A percentile compares a stretch with the other conserved stretches of the same genome.
Evolutionary conservation across 768 basidiomycete genomes (phyloP).

Genomic region (Phlegmacium glaucopus): DNA sequence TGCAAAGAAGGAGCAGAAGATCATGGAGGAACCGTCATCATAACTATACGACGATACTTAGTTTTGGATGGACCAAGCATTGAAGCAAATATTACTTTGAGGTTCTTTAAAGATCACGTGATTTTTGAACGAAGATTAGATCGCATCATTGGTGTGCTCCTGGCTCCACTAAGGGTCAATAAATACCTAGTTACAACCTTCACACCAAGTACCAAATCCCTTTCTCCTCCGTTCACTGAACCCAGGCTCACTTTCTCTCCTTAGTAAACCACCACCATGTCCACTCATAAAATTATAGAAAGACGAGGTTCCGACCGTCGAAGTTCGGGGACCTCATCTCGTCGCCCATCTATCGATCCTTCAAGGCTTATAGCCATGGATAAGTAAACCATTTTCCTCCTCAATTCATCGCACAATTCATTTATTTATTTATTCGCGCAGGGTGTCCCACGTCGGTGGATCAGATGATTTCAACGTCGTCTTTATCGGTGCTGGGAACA

Average conservation of each 20-base stretch:
- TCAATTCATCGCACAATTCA: conserved; percentile 3
- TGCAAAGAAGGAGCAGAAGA: conserved; percentile 31
- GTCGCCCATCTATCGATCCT: conserved; percentile 76
- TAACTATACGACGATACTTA: conserved; percentile 16
- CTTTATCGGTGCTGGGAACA: conserved; percentile 94
- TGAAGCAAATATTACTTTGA: too few species aligned
- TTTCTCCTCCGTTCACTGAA: neutral
- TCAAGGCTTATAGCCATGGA: conserved; percentile 75
- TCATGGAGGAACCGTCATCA: conserved; percentile 25
- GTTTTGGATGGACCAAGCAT: too few species aligned
- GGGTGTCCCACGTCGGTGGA: conserved; percentile 49
- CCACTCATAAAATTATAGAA: conserved; percentile 12
- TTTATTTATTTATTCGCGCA: conserved; percentile 19
- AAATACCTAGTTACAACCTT: too few species aligned
- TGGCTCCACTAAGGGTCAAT: too few species aligned
- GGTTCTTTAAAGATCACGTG: too few species aligned
- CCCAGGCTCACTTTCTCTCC: neutral
- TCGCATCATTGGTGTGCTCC: too few species aligned
- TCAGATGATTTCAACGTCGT: conserved; percentile 87
- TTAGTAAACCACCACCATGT: neutral
- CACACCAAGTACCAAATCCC: neutral
- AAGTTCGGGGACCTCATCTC: conserved; percentile 36
- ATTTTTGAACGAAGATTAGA: too few species aligned
- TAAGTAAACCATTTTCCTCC: conserved; percentile 44
- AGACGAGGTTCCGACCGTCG: conserved; percentile 43